Conservation (phyloP, 306 rosid genomes). For the Ormosia semicastrata region DNA sequence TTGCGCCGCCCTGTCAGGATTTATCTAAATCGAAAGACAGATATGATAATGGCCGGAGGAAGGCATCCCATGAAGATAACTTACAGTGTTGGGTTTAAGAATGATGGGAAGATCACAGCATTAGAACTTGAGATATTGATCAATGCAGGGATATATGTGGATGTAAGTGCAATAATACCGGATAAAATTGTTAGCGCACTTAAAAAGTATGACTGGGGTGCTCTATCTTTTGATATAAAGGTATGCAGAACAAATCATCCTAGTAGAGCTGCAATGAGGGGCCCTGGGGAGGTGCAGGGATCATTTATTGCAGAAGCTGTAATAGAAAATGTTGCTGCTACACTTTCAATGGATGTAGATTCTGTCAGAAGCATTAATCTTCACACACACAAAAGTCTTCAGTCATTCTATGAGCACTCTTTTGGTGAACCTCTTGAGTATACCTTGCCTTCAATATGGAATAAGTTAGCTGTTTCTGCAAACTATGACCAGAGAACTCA, state of each 20-base stretch:
- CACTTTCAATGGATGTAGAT: slow-evolving; percentile 69
- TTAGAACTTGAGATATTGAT: slow-evolving; percentile 65
- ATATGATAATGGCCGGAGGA: slow-evolving; percentile 91
- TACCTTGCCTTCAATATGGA: slow-evolving; percentile 80
- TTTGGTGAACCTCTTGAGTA: slow-evolving; percentile 71
- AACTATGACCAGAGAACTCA: slow-evolving; percentile 47
- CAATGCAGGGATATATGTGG: slow-evolving; percentile 61
- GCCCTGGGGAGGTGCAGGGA: slow-evolving; percentile 84
- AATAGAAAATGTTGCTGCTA: slow-evolving; percentile 80
- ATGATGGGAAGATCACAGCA: slow-evolving; percentile 78
- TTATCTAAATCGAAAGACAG: slow-evolving; percentile 74
- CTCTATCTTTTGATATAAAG: slow-evolving; percentile 69
- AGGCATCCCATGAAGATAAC: slow-evolving; percentile 93
- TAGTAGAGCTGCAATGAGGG: slow-evolving; percentile 82
- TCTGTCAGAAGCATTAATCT: slow-evolving; percentile 66
- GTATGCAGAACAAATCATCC: slow-evolving; percentile 76
- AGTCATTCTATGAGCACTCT: slow-evolving; percentile 45
- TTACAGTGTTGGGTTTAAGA: slow-evolving; percentile 77
- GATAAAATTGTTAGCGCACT: slow-evolving; percentile 41
- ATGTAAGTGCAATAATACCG: slow-evolving; percentile 60
- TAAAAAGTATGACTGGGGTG: slow-evolving; percentile 90
- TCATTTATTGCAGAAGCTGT: slow-evolving; percentile 82
- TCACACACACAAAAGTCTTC: slow-evolving; percentile 65
- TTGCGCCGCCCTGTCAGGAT: slow-evolving; percentile 66
- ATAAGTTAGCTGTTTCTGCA: slow-evolving; percentile 56